Evolutionary conservation across 1,284 basidiomycete genomes (phyloP).

Genomic region (Puccinia coronata): DNA sequence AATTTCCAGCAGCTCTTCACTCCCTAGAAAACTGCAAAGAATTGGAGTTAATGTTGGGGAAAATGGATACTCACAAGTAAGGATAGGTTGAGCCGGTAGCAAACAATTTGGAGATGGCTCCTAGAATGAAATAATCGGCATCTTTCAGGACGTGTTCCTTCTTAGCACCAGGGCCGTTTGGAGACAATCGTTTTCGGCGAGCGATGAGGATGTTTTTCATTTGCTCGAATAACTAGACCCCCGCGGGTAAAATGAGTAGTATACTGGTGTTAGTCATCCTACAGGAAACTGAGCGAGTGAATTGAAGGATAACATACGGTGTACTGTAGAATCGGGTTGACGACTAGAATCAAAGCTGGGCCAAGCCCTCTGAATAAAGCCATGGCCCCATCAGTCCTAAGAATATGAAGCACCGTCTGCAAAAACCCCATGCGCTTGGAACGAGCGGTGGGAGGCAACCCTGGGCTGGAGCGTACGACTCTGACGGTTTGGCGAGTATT

Average conservation of each 20-base stretch:
- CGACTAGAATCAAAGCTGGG: constrained; percentile 86
- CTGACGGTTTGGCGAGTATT: constrained; percentile 72
- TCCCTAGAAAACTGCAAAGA: constrained; percentile 58
- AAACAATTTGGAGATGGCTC: constrained; percentile 77
- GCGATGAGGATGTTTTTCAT: constrained; percentile 75
- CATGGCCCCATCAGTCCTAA: constrained; percentile 73
- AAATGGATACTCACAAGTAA: constrained; percentile 48
- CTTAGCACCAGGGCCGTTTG: constrained; percentile 56
- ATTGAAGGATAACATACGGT: constrained; percentile 54
- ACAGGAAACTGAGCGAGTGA: background rate
- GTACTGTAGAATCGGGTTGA: constrained; percentile 83
- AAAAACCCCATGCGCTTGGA: constrained; percentile 68
- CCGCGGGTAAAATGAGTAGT: constrained; percentile 65
- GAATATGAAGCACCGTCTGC: constrained; percentile 72
- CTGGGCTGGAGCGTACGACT: constrained; percentile 52
- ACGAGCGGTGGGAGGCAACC: constrained; percentile 30
- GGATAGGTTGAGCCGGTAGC: constrained; percentile 57
- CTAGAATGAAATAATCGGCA: constrained; percentile 84
- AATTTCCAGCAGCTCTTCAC: background rate
- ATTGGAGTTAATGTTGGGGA: constrained; percentile 69
- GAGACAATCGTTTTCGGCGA: constrained; percentile 65
- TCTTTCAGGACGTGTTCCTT: constrained; percentile 66
- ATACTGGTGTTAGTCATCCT: background rate
- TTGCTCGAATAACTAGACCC: constrained; percentile 71
- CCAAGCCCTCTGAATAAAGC: constrained; percentile 96